Base-by-base conservation (phyloP, 768 basidiomycete genomes). In the Rhodocollybia butyracea region DNA sequence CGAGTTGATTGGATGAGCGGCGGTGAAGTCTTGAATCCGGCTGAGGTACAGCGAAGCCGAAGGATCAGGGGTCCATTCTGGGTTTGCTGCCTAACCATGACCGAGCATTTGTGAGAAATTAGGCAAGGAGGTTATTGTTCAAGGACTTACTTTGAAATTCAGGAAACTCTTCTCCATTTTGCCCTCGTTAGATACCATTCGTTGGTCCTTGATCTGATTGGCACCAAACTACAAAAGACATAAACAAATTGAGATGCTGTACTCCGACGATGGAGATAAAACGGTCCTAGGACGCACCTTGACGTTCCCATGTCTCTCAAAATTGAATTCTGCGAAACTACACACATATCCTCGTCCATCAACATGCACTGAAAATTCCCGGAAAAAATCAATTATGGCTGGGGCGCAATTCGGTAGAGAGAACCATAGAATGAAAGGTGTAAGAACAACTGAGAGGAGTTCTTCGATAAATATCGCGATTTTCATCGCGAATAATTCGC, bases 161-260 rank as follows among this genome's bases (percentile, higher is more conserved):
- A 96, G 75, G 74, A 97, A 91, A 68, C 89, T 92, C 75, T 98
- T 97, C 77, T 99, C 97, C 95, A 99, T 98, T 80, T 99, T 99
- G 32, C 92, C 92, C 61, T 96, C 89, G 58, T 90, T 91, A 4
- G 90, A 91, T 63, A 89, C 77, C 78, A 89, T 86, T 57, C 83
- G 83, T 61, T 85, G 84, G 60, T 93, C 89, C 12, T 77, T 74
- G 7, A 79, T 81, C 36, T 76, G 71, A 3, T 82, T 78, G 11
- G 91, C 94, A n/a, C 93, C 93, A 63, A 92, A 94, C 89, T 92
- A 58, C 12, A 36, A 48, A 39, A 19, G 60, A 10, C 11, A 45
- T 60, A 30, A 46, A 19, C 10, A 38, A 36, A 40, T 31, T 31
- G 15, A 46, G 38, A 27, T 19, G 34, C 30, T 15, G 24, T 7